Conservation (phyloP, 768 basidiomycete genomes). For the Crucibulum laeve region DNA sequence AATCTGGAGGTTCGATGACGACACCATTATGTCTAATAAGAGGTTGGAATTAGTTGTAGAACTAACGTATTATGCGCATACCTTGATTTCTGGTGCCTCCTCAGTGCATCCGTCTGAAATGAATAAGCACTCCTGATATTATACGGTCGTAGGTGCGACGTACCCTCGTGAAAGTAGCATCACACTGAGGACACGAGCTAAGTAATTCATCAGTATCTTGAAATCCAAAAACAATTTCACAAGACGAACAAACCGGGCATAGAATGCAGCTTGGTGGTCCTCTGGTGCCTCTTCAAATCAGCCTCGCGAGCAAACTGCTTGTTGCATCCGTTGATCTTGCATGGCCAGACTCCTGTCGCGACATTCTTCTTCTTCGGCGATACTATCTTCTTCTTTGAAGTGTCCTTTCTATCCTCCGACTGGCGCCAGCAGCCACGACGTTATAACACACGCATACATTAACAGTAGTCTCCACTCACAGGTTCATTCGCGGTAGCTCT, state of each 20-base stretch:
- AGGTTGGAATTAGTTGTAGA: slow-evolving; percentile 5
- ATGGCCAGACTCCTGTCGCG: slow-evolving; percentile 65
- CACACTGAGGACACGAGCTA: slow-evolving; percentile 76
- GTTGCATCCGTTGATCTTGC: slow-evolving; percentile 76
- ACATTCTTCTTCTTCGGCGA: slow-evolving; percentile 40
- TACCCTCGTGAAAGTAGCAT: slow-evolving; percentile 76
- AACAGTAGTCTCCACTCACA: slow-evolving; percentile 14
- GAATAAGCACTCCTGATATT: slow-evolving; percentile 8
- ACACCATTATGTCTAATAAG: slow-evolving; percentile 60
- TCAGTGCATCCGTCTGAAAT: slow-evolving; percentile 71
- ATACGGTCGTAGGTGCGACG: slow-evolving; percentile 18
- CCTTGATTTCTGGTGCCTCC: slow-evolving; percentile 79
- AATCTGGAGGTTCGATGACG: slow-evolving; percentile 47
- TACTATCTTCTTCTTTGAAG: slow-evolving; percentile 17
- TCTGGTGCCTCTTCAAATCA: slow-evolving; percentile 76
- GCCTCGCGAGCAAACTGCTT: slow-evolving; percentile 82
- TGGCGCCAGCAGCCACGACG: slow-evolving; percentile 6
- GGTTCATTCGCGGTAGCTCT: slow-evolving; percentile 18
- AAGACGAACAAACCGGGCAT: slow-evolving; percentile 64
- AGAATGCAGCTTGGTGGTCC: slow-evolving; percentile 75
- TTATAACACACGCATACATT: background rate
- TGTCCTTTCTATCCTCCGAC: slow-evolving; percentile 23
- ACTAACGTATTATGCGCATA: slow-evolving; percentile 16
- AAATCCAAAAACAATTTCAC: slow-evolving; percentile 7
- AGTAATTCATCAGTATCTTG: slow-evolving; percentile 4